Percentiles rank a stretch among this genome's conserved stretches.
These are phyloP conservation scores for Mallotus repandus DNA, from an alignment of 441 rosid species.

Conservation along the genomic window DNA sequence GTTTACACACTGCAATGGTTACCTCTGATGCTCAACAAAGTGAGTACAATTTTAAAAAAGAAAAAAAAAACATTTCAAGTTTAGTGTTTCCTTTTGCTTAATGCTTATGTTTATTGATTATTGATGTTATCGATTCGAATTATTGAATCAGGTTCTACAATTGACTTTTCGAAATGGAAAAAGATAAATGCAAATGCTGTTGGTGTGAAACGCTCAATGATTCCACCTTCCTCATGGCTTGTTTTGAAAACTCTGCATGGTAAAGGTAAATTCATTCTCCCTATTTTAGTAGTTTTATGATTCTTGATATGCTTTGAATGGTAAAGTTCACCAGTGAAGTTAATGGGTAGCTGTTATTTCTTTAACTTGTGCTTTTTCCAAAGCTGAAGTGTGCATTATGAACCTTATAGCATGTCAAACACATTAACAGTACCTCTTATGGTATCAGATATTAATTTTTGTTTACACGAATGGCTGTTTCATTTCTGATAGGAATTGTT, in stretches of 20 bases:
- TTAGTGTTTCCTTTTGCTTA: background rate
- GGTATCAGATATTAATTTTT: background rate
- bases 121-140: background rate
- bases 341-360: background rate
- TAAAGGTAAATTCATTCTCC: constrained; percentile 39
- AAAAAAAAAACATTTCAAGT: too few relatives aligned
- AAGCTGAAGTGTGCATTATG: constrained; percentile 4
- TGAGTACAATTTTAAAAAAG: constrained; percentile 5
- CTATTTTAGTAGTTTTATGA: background rate
- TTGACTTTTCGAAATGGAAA: constrained; percentile 67
- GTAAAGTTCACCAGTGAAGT: constrained; percentile 2
- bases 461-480: background rate
- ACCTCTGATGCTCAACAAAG: constrained; percentile 33
- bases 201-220: constrained; percentile 50
- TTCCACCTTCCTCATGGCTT: constrained; percentile 52
- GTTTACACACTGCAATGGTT: constrained; percentile 20
- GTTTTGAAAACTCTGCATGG: constrained; percentile 54
- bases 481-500: background rate
- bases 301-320: background rate
- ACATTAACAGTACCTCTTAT: background rate
- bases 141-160: constrained; percentile 28
- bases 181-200: constrained; percentile 43
- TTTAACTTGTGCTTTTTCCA: background rate
- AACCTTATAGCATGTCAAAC: background rate
- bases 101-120: background rate